Percentiles rank a stretch among this genome's conserved stretches.
phyloP scores from a whole-genome alignment of 2,329 filamentous ascomycete species.

The Cercospora brassicicola region DNA sequence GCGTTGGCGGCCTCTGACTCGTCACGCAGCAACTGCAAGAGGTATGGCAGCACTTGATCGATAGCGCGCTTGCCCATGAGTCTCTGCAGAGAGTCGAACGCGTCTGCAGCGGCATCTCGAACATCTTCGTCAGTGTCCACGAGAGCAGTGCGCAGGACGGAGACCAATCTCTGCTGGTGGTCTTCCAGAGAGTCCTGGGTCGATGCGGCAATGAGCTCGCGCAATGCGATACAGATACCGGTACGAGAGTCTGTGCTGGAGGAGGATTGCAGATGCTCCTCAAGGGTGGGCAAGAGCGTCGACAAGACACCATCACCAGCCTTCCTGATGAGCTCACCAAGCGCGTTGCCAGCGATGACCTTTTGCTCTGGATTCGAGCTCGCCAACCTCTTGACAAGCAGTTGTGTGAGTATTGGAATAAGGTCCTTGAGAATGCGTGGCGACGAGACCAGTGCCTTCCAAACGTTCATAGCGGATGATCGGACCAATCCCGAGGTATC shows the following conservation, averaged over 20 bases:
- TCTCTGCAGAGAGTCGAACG: slow-evolving; percentile 92
- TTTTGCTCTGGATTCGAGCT: slow-evolving; percentile 99
- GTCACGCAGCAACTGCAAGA: slow-evolving; percentile 83
- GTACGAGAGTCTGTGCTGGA: slow-evolving; percentile 92
- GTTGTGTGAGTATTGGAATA: slow-evolving; percentile 88
- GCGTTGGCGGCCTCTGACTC: slow-evolving; percentile 89
- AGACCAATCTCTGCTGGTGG: slow-evolving; percentile 91
- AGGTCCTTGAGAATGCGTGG: slow-evolving; percentile 92
- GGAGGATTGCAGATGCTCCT: slow-evolving; percentile 83
- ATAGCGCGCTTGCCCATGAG: slow-evolving; percentile 92
- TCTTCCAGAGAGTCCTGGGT: slow-evolving; percentile 86
- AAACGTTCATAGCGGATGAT: slow-evolving; percentile 84
- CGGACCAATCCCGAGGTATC: slow-evolving; percentile 92
- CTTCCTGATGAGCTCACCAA: slow-evolving; percentile 95
- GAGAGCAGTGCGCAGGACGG: slow-evolving; percentile 87
- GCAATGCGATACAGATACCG: slow-evolving; percentile 93
- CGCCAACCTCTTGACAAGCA: slow-evolving; percentile 89
- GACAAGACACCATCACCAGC: slow-evolving; percentile 91
- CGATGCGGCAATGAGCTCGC: slow-evolving; percentile 87
- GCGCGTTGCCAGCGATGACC: slow-evolving; percentile 93
- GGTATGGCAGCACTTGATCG: slow-evolving; percentile 89
- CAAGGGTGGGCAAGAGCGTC: slow-evolving; percentile 83
- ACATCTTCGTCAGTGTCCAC: slow-evolving; percentile 89
- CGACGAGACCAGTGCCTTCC: slow-evolving; percentile 93
- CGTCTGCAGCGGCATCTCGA: slow-evolving; percentile 91